Conservation (phyloP, 495 filamentous ascomycete genomes). For the Penicillium subrubescens region DNA sequence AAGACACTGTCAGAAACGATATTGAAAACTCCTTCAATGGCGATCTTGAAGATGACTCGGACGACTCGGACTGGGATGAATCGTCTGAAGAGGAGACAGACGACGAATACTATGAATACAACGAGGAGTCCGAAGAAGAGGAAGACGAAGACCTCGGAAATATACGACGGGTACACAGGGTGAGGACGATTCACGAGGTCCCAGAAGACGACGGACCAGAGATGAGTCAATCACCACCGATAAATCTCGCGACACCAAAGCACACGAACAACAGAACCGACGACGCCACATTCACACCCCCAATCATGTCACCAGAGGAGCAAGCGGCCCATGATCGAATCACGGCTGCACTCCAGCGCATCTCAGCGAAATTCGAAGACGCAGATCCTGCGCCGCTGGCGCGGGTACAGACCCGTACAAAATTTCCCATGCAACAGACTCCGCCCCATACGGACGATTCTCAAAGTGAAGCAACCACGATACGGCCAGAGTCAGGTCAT, state of each 20-base stretch:
- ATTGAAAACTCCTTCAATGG: neutral
- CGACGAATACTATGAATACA: constrained; percentile 24
- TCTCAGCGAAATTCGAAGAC: constrained; percentile 6
- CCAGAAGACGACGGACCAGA: constrained; percentile 3
- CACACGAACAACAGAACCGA: neutral
- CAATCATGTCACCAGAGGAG: constrained; percentile 12
- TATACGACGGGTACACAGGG: neutral
- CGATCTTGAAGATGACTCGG: constrained; percentile 16
- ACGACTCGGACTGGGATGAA: constrained; percentile 16
- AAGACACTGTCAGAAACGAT: neutral
- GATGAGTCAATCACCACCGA: neutral
- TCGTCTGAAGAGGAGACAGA: constrained; percentile 16
- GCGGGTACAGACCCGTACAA: neutral
- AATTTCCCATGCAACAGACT: neutral
- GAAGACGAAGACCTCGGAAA: constrained; percentile 6
- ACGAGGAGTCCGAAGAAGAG: constrained; percentile 11
- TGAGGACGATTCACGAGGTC: neutral
- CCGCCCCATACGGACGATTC: constrained; percentile 10
- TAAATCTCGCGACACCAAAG: neutral
- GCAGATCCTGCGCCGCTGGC: constrained; percentile 1
- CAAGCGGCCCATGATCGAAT: constrained; percentile 18
- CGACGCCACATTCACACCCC: neutral
- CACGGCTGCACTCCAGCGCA: constrained; percentile 9
- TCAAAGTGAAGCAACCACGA: constrained; percentile 15
- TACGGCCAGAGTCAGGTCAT: constrained; percentile 3